Conservation (phyloP, 805 yeast genomes). For the Deakozyma indianensis region DNA sequence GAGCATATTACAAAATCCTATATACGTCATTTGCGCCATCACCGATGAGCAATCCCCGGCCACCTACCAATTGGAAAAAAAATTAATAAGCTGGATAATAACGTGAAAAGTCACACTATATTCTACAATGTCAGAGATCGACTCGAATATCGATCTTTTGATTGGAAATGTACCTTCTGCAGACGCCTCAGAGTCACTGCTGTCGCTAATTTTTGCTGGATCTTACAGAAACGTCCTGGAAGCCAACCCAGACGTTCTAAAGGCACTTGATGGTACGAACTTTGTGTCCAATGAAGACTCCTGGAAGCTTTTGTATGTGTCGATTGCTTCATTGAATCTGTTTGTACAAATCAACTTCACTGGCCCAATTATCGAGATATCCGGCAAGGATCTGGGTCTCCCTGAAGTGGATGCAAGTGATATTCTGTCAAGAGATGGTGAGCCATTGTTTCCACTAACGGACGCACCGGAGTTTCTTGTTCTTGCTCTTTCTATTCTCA, state of each 20-base stretch:
- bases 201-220: background rate
- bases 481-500: constrained; percentile 31
- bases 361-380: constrained; percentile 42
- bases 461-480: constrained; percentile 34
- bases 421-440: constrained; percentile 46
- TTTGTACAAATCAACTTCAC: constrained; percentile 70
- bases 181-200: background rate
- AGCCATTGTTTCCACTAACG: constrained; percentile 49
- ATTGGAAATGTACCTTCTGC: background rate
- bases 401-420: constrained; percentile 16
- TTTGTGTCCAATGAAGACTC: background rate
- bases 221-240: background rate
- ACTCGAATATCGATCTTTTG: background rate
- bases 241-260: background rate
- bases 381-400: constrained; percentile 11
- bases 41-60: no score
- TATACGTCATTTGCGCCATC: no score
- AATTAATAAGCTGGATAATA: no score
- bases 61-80: no score
- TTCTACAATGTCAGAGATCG: background rate
- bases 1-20: no score
- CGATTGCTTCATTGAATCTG: constrained; percentile 30
- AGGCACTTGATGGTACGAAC: background rate
- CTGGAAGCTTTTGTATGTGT: background rate
- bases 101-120: no score